phyloP scores from a whole-genome alignment of 2,329 filamentous ascomycete species.

The Aphanocladium album region DNA sequence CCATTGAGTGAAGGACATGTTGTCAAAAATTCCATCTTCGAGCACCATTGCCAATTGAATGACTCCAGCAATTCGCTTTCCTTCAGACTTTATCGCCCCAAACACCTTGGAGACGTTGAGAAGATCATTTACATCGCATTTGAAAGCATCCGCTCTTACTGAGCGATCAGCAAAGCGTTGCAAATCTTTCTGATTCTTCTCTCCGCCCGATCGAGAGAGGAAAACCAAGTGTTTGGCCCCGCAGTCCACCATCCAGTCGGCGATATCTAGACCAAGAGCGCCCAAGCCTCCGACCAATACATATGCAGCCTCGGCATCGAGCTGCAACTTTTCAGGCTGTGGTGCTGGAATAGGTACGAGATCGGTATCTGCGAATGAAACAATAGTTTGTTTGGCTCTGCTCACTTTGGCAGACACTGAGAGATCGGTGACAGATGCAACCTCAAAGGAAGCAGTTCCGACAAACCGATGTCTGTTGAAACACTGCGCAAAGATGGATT shows the following conservation, averaged over 20 bases:
- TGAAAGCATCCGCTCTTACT: conserved; percentile 8
- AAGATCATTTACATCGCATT: conserved; percentile 10
- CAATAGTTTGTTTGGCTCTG: background rate
- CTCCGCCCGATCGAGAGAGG: conserved; percentile 13
- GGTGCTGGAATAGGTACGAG: background rate
- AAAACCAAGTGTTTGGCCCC: conserved; percentile 15
- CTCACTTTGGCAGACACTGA: background rate
- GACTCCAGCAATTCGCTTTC: conserved; percentile 14
- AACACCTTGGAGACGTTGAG: conserved; percentile 3
- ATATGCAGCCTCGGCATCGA: conserved; percentile 12
- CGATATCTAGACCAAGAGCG: conserved; percentile 13
- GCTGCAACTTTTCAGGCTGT: background rate
- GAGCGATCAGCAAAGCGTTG: background rate
- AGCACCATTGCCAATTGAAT: conserved; percentile 16
- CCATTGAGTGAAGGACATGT: conserved; percentile 17
- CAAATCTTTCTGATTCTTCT: conserved; percentile 5
- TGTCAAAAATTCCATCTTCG: conserved; percentile 18
- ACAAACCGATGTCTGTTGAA: background rate
- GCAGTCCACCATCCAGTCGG: conserved; percentile 9
- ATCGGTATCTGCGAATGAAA: background rate
- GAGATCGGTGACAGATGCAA: background rate
- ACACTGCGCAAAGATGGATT: background rate
- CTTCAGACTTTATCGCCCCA: conserved; percentile 1
- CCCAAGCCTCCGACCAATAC: conserved; percentile 16
- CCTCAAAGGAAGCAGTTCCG: background rate